A percentile compares a stretch with the other conserved stretches of the same genome.
phyloP scores from a whole-genome alignment of 2,329 filamentous ascomycete genomes.

The Aspergillus arachidicola region DNA sequence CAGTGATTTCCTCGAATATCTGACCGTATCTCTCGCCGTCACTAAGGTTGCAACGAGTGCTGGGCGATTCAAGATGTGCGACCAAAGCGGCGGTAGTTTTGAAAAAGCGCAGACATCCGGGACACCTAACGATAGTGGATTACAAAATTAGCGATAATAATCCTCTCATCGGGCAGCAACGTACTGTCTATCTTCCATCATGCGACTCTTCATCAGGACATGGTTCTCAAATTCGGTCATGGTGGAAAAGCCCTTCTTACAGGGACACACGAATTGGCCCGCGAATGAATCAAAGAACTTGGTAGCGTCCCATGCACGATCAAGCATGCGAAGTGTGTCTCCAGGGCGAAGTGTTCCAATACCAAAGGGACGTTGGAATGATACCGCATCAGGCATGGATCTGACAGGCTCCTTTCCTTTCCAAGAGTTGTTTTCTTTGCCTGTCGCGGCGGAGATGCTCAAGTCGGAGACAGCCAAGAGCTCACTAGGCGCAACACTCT shows the following conservation, averaged over 20 bases:
- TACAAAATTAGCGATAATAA: neutral
- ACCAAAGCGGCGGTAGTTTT: constrained; percentile 40
- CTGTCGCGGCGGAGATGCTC: neutral
- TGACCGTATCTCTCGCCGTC: constrained; percentile 32
- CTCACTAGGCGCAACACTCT: constrained; percentile 14
- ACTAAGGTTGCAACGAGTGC: constrained; percentile 38
- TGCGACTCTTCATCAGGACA: constrained; percentile 26
- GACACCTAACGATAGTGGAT: constrained; percentile 33
- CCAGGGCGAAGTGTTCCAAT: constrained; percentile 10
- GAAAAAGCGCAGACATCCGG: constrained; percentile 43
- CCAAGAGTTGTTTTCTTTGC: neutral
- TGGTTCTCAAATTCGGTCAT: constrained; percentile 36
- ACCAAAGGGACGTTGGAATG: constrained; percentile 1
- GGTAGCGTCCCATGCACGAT: constrained; percentile 30
- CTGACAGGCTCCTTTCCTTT: constrained; percentile 10
- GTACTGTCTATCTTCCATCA: constrained; percentile 23
- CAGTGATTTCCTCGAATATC: constrained; percentile 42
- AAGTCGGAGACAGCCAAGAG: constrained; percentile 25
- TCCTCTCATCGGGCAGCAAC: neutral
- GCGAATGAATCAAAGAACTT: constrained; percentile 34
- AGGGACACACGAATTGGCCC: constrained; percentile 39
- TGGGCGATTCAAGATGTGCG: constrained; percentile 44
- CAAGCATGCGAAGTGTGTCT: constrained; percentile 17
- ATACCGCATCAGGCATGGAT: neutral
- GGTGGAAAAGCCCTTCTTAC: constrained; percentile 29